These are phyloP conservation scores for Candida manassasensis DNA, from an alignment of 805 yeast genomes.

Conservation along the genomic window DNA sequence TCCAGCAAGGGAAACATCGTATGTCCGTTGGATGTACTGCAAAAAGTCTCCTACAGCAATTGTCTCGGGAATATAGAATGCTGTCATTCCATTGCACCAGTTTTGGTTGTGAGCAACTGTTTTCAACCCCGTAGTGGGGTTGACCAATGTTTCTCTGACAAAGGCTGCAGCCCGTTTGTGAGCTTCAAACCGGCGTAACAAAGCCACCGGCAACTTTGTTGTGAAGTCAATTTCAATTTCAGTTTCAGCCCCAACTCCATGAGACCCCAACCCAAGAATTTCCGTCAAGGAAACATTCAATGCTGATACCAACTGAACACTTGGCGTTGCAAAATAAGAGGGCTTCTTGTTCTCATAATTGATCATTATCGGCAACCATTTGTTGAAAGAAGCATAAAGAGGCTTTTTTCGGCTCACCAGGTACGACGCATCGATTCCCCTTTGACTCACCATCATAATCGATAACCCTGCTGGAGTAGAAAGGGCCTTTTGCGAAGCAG, in stretches of 20 bases:
- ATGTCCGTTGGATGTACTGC: conserved; percentile 2
- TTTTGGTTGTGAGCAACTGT: conserved; percentile 1
- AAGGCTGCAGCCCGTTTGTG: conserved; percentile 4
- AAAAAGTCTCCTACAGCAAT: conserved; percentile 4
- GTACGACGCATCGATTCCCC: conserved; percentile 3
- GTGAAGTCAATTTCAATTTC: conserved; percentile 5
- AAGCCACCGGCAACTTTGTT: conserved; percentile 5
- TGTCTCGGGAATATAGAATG: conserved; percentile 7
- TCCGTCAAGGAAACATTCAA: conserved; percentile 7
- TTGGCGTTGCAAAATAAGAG: conserved; percentile 10
- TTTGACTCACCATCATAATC: conserved; percentile 5
- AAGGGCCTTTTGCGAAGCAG: conserved; percentile 9
- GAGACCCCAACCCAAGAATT: conserved; percentile 7
- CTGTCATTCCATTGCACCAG: conserved; percentile 9
- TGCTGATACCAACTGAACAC: conserved; percentile 7
- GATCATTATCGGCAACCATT: conserved; percentile 10
- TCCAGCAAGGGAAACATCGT: conserved; percentile 7
- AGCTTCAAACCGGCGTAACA: conserved; percentile 3
- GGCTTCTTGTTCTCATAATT: conserved; percentile 8
- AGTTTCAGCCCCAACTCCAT: too few species aligned
- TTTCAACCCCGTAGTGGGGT: conserved; percentile 3
- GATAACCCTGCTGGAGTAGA: conserved; percentile 8
- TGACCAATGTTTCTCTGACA: conserved; percentile 5
- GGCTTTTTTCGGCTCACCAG: conserved; percentile 4
- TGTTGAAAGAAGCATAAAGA: conserved; percentile 5